Base-by-base conservation (phyloP, 2,329 filamentous ascomycete species). In the Annulohypoxylon truncatum region DNA sequence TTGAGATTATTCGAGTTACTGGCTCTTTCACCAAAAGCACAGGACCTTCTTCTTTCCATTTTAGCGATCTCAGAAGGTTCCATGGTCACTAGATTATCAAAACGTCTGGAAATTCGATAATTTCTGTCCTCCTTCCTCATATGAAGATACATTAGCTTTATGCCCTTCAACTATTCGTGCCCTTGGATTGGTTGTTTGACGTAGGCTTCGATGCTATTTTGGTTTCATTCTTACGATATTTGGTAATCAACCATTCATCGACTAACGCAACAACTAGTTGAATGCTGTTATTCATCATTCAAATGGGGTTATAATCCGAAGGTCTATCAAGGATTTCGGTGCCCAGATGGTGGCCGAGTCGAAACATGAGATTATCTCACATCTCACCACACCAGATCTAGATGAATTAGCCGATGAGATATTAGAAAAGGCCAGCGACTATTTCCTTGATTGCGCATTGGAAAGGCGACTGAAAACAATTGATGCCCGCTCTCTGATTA, bases 401-500 rank as follows among this genome's bases (percentile, higher is more conserved):
- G 85, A 88, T 65, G 77, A 79, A 1, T 70, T 86, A 13, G 77
- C 79, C 2, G 76, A 82, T 24, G 29, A 72, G 0, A 79, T 88
- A 26, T 74, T 88, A 4, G 67, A 75, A 50, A 84, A 81, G 54
- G 82, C 80, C 12, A 85, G 84, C 67, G 75, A 83, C 29, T 61
- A 68, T 0, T 87, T 89, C 57, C 79, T 88, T 1, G 86, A 88
- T 71, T 81, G 78, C 57, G 84, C 82, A 2, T 72, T 89, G n/a
- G 82, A 83, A 15, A 78, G 76, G 57, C 83, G 86, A 0, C 78
- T 89, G 2, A 79, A 80, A 47, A 86, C 84, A 1, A 88, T 89
- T 54, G 81, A 82, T 8, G 85, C 85, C 0, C 81, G 84, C 24
- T 80, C 82, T 12, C 80, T 89, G 2, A 83, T 89, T 56, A 87